A percentile compares a stretch with the other conserved stretches of the same genome.
Evolutionary conservation across 345 rosid genomes (phyloP).

Genomic region (Trapa incisa): DNA sequence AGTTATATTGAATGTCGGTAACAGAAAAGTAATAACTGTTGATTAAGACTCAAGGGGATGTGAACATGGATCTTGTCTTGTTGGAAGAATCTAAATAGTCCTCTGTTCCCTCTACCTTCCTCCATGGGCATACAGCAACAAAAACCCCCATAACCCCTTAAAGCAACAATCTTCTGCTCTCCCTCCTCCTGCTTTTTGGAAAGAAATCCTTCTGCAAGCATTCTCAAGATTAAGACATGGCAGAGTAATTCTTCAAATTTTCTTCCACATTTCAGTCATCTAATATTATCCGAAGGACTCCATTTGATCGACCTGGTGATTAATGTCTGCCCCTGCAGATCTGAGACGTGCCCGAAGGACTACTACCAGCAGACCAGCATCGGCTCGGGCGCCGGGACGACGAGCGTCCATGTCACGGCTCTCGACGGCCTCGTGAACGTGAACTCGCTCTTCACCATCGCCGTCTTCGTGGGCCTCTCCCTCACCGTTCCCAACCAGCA

Average conservation of each 20-base stretch:
- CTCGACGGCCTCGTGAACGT: conserved; percentile 92
- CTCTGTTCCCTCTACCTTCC: no score
- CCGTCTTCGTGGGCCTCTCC: conserved; percentile 91
- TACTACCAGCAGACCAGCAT: conserved; percentile 11
- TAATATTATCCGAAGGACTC: neutral
- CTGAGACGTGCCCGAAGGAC: conserved; percentile 37
- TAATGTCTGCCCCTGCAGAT: conserved; percentile 25
- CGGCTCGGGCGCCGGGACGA: conserved; percentile 20
- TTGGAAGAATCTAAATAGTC: no score
- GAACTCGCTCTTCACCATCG: conserved; percentile 90
- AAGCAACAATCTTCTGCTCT: neutral
- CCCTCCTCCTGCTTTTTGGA: neutral
- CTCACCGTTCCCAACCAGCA: conserved; percentile 58
- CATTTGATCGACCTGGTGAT: neutral
- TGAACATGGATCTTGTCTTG: no score
- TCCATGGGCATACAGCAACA: no score
- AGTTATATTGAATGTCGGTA: no score
- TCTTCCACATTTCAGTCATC: neutral
- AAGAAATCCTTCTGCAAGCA: neutral
- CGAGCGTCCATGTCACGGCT: conserved; percentile 91
- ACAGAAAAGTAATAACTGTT: no score
- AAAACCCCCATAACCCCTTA: neutral
- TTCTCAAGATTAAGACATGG: conserved; percentile 22
- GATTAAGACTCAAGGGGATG: no score
- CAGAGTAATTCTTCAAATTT: conserved; percentile 22